phyloP scores from a whole-genome alignment of 116 monocot species.

The Zostera marina region DNA sequence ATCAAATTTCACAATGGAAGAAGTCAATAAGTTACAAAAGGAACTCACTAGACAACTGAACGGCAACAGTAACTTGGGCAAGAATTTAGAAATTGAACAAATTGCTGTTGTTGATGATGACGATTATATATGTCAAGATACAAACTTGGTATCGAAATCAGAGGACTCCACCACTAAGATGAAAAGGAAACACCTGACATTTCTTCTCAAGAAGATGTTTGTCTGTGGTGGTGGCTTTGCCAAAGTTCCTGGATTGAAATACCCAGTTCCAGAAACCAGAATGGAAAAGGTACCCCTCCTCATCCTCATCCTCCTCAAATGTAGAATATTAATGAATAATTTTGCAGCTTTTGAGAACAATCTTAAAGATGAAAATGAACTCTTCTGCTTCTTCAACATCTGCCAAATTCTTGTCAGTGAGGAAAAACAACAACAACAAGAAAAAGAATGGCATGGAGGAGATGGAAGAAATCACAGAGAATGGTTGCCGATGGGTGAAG shows the following conservation, averaged over 20 bases:
- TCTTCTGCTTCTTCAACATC: conserved; percentile 19
- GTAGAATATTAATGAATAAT: no score
- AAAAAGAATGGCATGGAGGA: conserved; percentile 9
- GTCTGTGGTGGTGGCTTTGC: conserved; percentile 34
- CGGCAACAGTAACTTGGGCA: not conserved
- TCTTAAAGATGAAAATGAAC: conserved; percentile 56
- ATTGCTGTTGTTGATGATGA: not conserved
- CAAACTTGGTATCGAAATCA: conserved; percentile 21
- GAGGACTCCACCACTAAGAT: not conserved
- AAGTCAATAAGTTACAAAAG: conserved; percentile 46
- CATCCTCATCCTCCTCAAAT: no score
- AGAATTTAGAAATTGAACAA: conserved; percentile 7
- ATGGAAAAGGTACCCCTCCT: conserved; percentile 46
- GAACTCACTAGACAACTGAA: conserved; percentile 36
- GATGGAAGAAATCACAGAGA: conserved; percentile 8
- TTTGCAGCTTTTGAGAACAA: conserved; percentile 33
- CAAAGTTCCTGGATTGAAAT: conserved; percentile 30
- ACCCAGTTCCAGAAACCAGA: conserved; percentile 40
- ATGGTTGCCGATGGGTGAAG: conserved; percentile 65
- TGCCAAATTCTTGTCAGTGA: conserved; percentile 37
- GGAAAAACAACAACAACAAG: conserved; percentile 24
- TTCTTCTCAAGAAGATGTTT: conserved; percentile 66
- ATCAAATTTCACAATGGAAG: conserved; percentile 40
- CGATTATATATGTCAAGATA: conserved; percentile 30
- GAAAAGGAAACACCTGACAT: conserved; percentile 17